Conservation (phyloP, 208 protist genomes). For the Leishmania turanica region DNA sequence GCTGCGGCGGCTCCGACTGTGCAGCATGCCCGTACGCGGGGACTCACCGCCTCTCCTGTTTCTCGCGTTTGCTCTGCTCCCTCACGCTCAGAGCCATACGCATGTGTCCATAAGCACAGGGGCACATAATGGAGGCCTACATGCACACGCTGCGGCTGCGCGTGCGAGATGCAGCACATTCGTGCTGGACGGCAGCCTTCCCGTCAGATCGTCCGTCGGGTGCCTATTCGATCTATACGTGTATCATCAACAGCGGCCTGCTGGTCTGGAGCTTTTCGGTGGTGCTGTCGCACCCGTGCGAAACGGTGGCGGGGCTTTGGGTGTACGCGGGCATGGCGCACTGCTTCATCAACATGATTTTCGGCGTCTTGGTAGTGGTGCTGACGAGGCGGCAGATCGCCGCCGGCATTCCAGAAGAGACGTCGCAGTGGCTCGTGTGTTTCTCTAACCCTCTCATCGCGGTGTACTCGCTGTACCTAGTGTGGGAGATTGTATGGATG, state of each 20-base stretch:
- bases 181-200: slow-evolving; percentile 31
- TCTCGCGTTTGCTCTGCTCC: neutral
- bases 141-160: slow-evolving; percentile 25
- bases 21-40: too few species aligned
- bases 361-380: slow-evolving; percentile 54
- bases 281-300: slow-evolving; percentile 40
- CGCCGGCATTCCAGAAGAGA: slow-evolving; percentile 43
- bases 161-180: slow-evolving; percentile 18
- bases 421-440: slow-evolving; percentile 45
- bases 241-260: slow-evolving; percentile 52
- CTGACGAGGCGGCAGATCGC: slow-evolving; percentile 45
- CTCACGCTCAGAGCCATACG: neutral
- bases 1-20: too few species aligned
- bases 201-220: slow-evolving; percentile 77
- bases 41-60: neutral
- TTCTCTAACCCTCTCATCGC: slow-evolving; percentile 38
- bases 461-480: slow-evolving; percentile 44
- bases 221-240: slow-evolving; percentile 48
- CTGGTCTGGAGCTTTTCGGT: slow-evolving; percentile 55
- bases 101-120: neutral
- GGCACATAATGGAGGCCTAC: slow-evolving; percentile 28
- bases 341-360: slow-evolving; percentile 69
- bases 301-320: slow-evolving; percentile 19
- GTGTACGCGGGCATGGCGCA: slow-evolving; percentile 47
- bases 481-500: slow-evolving; percentile 75